These are phyloP conservation scores for Claviceps pusilla DNA, from an alignment of 2,329 filamentous ascomycete genomes.

Conservation along the genomic window DNA sequence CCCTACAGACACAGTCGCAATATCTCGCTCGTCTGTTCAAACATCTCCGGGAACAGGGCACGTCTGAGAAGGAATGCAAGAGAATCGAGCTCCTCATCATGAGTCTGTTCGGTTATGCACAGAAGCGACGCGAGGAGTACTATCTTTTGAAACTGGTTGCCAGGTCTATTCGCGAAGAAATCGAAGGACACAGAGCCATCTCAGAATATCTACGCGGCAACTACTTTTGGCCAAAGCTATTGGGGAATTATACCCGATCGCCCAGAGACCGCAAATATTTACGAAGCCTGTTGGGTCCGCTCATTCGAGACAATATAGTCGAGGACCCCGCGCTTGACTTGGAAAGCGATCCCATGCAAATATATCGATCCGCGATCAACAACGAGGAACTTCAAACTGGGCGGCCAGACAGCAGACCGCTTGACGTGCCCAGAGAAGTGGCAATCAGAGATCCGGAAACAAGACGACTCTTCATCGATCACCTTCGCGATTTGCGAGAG, in stretches of 20 bases:
- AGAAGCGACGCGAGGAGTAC: constrained; percentile 93
- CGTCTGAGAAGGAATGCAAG: constrained; percentile 82
- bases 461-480: constrained; percentile 79
- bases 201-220: constrained; percentile 81
- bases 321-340: constrained; percentile 83
- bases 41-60: constrained; percentile 66
- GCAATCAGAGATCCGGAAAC: constrained; percentile 96
- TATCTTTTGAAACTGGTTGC: constrained; percentile 82
- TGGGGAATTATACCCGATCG: constrained; percentile 76
- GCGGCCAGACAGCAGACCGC: constrained; percentile 60
- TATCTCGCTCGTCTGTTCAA: constrained; percentile 84
- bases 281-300: constrained; percentile 65
- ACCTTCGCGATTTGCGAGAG: constrained; percentile 83
- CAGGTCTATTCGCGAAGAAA: constrained; percentile 70
- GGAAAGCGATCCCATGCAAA: constrained; percentile 94
- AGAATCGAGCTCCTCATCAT: constrained; percentile 87
- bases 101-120: constrained; percentile 91
- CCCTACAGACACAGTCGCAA: constrained; percentile 87
- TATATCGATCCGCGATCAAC: constrained; percentile 88
- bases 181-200: constrained; percentile 55
- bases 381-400: constrained; percentile 94
- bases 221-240: constrained; percentile 83
- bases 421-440: constrained; percentile 77
- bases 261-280: constrained; percentile 87
- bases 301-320: constrained; percentile 84